Base-by-base conservation (phyloP, 257 asterid species). In the Solanum dulcamara region DNA sequence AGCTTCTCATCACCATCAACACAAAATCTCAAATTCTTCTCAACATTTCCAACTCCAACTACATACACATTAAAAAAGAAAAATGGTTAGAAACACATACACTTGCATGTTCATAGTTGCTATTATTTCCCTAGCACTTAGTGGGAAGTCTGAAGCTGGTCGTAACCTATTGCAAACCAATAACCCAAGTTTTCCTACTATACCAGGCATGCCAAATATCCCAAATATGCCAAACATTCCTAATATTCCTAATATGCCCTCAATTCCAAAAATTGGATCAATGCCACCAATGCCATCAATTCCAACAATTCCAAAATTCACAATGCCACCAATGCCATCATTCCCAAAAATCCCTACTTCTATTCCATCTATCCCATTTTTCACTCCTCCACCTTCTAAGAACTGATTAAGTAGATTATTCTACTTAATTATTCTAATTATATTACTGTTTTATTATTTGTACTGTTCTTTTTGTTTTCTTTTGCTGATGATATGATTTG, bases 351-450 rank as follows among this genome's bases (percentile, higher is more conserved):
- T 82, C 59, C 85, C 85, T 4, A 77, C 90, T 75, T 85, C 90
- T n/a, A 30, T 88, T 77, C 85, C 88, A 33, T 74, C 80, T 68
- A 37, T 88, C 72, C 86, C 91, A 53, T 77, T 72, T 33, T 80
- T 22, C 22, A 38, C 88, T 79, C 89, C 91, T 55, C 89, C 89
- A 77, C 91, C 91, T 44, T 74, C 89, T 5, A 87, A 86, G 67
- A 75, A 86, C 64, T 88, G 70, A 50, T 46, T 53, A 80, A 35
- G 72, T 53, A 20, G 38, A 67, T n/a, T 24, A 11, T 32, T 62
- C 77, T 48, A 24, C 77, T 50, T 13, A 80, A 35, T 8, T 35
- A 5, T 40, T 84, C 38, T 33, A 26, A 62, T 13, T 55, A 22
- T 30, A 30, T 38, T 79, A 72, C n/a, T 26, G 15, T 20, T 55